Base-by-base conservation (phyloP, 2,329 filamentous ascomycete species). In the Aspergillus sp. region DNA sequence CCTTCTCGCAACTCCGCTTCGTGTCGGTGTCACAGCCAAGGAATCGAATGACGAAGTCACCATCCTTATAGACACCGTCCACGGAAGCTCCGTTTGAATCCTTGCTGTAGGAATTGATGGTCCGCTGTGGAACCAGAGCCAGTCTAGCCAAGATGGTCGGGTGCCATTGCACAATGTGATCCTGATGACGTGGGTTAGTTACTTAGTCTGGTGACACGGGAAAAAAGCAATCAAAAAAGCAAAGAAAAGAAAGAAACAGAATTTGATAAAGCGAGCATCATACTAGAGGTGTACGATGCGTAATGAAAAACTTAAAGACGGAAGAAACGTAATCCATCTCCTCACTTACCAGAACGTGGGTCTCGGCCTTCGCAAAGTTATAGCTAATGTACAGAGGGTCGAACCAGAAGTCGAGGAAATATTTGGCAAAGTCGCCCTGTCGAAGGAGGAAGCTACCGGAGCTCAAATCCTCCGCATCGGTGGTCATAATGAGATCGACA, bases 291-390 rank as follows among this genome's bases (percentile, higher is more conserved):
- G 13, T 13, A 15, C 10, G 19, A 8, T 13, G 15, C 15, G 7
- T 8, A 19, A 30, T 11, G 3, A 21, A 15, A n/a, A 53, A n/a
- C 7, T 7, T 6, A 19, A 23, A 32, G 36, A 63, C 23, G 32
- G 25, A 21, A 25, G 17, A 27, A 39, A 10, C 44, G n/a, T 21
- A 2, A 41, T 27, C 21, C 30, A 54, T 30, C 32, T 75, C 87
- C 11, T 36, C 32, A 36, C 32, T 73, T 81, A 92, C 95, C 80
- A 99, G 78, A 54, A 94, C 93, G 80, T 99, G 94, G 23, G 84
- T 86, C 77, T 99, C 95, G 0, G 92, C 93, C 75, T 96, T 97
- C 72, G 96, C 91, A 72, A 99, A 99, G 73, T 96, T 96, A 79
- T 99, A 99, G 67, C 84, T 90, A 64, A 94, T 85, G 78, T 96